phyloP scores from a whole-genome alignment of 2,329 filamentous ascomycete species.

The Sclerotinia subarctica region DNA sequence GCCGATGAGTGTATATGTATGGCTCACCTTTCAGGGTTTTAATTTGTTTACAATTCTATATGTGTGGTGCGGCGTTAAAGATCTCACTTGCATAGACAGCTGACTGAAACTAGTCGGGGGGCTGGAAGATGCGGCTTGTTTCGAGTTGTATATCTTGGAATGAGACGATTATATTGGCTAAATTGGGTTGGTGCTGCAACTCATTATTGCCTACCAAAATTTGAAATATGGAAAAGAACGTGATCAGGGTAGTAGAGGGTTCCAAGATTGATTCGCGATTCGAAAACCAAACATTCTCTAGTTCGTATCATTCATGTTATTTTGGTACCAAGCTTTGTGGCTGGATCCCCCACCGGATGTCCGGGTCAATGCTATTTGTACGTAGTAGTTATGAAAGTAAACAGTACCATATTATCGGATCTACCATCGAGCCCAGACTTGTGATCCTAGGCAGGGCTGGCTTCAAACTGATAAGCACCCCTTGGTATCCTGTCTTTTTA shows the following conservation, averaged over 20 bases:
- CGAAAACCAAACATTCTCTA: background rate
- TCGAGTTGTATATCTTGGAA: background rate
- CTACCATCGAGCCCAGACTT: conserved; percentile 41
- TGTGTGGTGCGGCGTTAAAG: background rate
- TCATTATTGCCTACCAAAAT: background rate
- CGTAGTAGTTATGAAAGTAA: background rate
- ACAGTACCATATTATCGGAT: background rate
- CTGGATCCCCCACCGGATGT: conserved; percentile 19
- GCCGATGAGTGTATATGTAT: background rate
- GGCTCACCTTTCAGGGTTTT: background rate
- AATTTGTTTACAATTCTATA: background rate
- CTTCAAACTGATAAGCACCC: background rate
- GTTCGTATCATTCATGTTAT: background rate
- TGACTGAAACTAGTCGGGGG: background rate
- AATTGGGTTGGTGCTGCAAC: background rate
- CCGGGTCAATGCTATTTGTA: conserved; percentile 7
- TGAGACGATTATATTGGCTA: background rate
- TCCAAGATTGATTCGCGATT: no score
- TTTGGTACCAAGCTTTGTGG: background rate
- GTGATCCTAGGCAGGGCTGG: no score
- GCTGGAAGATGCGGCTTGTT: background rate
- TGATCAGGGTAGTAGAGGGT: background rate
- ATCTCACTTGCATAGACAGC: conserved; percentile 20
- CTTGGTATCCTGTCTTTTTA: background rate
- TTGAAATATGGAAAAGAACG: background rate